Evolutionary conservation across 495 filamentous ascomycete species (phyloP).

Genomic region (Pseudomonodictys pantanalensis): DNA sequence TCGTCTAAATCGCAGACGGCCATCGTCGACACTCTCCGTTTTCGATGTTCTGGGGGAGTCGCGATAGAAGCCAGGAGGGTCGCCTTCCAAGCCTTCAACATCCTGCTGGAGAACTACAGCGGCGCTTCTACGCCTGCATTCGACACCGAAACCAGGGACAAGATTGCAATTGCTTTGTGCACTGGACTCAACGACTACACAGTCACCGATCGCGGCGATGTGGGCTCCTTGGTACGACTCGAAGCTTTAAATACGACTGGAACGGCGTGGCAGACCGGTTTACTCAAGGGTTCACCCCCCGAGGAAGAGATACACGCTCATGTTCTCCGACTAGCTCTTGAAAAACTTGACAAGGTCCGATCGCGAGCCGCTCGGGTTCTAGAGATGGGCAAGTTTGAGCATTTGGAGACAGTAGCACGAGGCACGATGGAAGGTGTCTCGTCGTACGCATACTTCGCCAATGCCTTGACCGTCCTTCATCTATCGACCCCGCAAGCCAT

Average conservation of each 20-base stretch:
- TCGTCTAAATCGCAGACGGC: constrained; percentile 3
- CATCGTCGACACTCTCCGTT: constrained; percentile 27
- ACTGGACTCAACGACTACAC: constrained; percentile 76
- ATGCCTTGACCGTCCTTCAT: constrained; percentile 22
- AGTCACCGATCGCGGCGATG: constrained; percentile 78
- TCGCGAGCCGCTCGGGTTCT: constrained; percentile 56
- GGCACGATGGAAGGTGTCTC: constrained; percentile 29
- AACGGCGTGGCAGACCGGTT: constrained; percentile 27
- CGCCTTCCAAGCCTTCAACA: constrained; percentile 20
- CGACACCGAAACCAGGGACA: constrained; percentile 8
- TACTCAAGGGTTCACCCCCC: constrained; percentile 30
- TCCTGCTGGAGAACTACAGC: constrained; percentile 7
- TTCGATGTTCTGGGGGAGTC: constrained; percentile 28
- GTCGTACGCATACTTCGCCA: constrained; percentile 38
- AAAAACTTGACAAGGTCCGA: constrained; percentile 87
- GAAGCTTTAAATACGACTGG: constrained; percentile 67
- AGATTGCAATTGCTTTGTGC: constrained; percentile 33
- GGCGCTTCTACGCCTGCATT: not conserved
- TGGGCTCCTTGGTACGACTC: constrained; percentile 77
- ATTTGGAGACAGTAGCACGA: constrained; percentile 1
- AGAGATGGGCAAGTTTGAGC: constrained; percentile 1
- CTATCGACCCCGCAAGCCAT: constrained; percentile 35
- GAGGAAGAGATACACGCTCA: constrained; percentile 32
- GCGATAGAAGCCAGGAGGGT: constrained; percentile 29
- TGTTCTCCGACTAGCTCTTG: constrained; percentile 69